Conservation (phyloP, 257 asterid species). For the Solanum megistacrolobum region DNA sequence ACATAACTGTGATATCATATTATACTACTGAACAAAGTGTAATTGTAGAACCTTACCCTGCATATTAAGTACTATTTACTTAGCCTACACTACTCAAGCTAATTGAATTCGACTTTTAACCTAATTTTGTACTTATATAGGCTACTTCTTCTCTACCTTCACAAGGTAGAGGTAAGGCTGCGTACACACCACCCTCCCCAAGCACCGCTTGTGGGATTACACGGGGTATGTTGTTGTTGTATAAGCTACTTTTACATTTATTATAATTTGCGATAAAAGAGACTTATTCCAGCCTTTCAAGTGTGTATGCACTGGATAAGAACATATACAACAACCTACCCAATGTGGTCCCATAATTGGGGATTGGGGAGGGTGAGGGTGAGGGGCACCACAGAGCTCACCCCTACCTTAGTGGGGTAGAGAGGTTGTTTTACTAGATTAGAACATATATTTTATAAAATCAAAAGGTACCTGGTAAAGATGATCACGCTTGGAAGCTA, state of each 20-base stretch:
- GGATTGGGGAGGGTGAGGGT: background rate
- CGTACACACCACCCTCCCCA: background rate
- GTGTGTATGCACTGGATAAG: background rate
- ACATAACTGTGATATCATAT: background rate
- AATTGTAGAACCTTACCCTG: background rate
- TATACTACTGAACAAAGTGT: background rate
- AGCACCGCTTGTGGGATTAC: background rate
- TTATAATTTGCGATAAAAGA: background rate
- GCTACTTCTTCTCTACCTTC: background rate
- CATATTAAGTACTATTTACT: background rate
- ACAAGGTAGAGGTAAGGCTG: background rate
- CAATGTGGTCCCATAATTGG: background rate
- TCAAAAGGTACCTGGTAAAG: slow-evolving; percentile 60
- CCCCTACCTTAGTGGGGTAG: background rate
- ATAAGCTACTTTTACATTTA: background rate
- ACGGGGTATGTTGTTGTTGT: background rate
- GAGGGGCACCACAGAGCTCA: background rate
- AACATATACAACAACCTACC: background rate
- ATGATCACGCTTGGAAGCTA: slow-evolving; percentile 82
- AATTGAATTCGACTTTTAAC: background rate
- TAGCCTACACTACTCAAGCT: background rate
- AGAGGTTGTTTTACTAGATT: background rate
- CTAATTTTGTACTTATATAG: background rate
- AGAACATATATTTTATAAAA: background rate
- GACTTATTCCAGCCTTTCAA: background rate